Base-by-base conservation (phyloP, 1,139 yeast genomes). In the Hansenula sp. region DNA sequence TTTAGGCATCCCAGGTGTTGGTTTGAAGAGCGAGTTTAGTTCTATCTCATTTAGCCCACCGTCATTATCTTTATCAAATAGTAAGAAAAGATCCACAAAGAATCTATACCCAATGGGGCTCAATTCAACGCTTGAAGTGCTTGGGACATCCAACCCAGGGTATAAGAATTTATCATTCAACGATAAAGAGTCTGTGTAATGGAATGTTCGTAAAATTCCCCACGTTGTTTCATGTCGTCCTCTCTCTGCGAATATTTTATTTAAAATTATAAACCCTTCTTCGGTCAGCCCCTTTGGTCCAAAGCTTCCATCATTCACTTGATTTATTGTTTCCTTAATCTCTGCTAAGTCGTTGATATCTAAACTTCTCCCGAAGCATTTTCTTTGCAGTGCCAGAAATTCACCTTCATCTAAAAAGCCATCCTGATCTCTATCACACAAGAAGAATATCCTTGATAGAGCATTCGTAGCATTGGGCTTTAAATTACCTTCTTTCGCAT, bases 221-320 rank as follows among this genome's bases (percentile, higher is more conserved):
- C 99, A 93, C 0, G 89, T 84, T 0, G 98, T 91, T 61, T 93
- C 99, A 61, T 93, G 98, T 36, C 98, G 71, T 0, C 99, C 99
- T 37, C 80, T 78, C 54, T 89, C 96, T 1, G 95, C 95, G 60
- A 85, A 93, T 31, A 86, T 67, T 57, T 84, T 85, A 63, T 89
- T 89, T 43, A 93, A 67, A 1, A 79, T 66, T 6, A 93, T 67
- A 56, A 93, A 93, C 0, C 96, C 98, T 40, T 77, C 80, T 43
- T 76, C 78, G 0, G 90, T 77, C 3, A 93, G 68, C 0, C 96
- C 96, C 37, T 61, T 66, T 0, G 63, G 71, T 1, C 65, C 55
- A 11, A 63, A 59, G 29, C 55, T 58, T 15, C 28, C 51, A 40
- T 33, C 49, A 35, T 30, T 50, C 33, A 31, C 45, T 28, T 35